Percentiles rank a stretch among this genome's conserved stretches.
These are phyloP conservation scores for Trichoderma harzianum DNA, from an alignment of 2,329 filamentous ascomycete genomes.

Conservation along the genomic window DNA sequence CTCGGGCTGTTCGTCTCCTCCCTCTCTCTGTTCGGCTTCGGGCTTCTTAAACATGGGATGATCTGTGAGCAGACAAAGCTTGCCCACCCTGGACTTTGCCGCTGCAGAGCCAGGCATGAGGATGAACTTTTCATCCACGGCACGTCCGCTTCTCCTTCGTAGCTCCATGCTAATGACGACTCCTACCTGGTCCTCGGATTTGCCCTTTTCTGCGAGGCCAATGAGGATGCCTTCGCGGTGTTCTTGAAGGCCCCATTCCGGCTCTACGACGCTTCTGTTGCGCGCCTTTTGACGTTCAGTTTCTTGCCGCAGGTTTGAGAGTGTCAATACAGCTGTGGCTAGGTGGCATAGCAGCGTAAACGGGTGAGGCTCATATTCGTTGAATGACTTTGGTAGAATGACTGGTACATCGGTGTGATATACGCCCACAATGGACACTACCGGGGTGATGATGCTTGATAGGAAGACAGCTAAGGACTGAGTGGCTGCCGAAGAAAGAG, in stretches of 20 bases:
- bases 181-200: conserved; percentile 33
- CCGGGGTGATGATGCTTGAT: conserved; percentile 62
- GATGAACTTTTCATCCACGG: conserved; percentile 66
- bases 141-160: conserved; percentile 74
- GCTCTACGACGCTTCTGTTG: conserved; percentile 70
- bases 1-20: conserved; percentile 54
- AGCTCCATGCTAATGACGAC: conserved; percentile 86
- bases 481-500: conserved; percentile 53
- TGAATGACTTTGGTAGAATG: conserved; percentile 39
- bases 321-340: conserved; percentile 78
- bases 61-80: conserved; percentile 65
- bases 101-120: conserved; percentile 33
- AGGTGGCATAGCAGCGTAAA: conserved; percentile 75
- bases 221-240: conserved; percentile 75
- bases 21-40: conserved; percentile 32
- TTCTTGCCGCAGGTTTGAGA: conserved; percentile 70
- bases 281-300: conserved; percentile 71
- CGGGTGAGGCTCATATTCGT: conserved; percentile 63
- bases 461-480: conserved; percentile 65
- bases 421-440: conserved; percentile 69
- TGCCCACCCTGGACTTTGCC: conserved; percentile 18
- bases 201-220: conserved; percentile 55
- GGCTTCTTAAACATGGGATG: conserved; percentile 64
- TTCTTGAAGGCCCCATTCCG: conserved; percentile 75
- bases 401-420: conserved; percentile 81